phyloP scores from a whole-genome alignment of 2,329 filamentous ascomycete species.

The Fusarium tuaranense region DNA sequence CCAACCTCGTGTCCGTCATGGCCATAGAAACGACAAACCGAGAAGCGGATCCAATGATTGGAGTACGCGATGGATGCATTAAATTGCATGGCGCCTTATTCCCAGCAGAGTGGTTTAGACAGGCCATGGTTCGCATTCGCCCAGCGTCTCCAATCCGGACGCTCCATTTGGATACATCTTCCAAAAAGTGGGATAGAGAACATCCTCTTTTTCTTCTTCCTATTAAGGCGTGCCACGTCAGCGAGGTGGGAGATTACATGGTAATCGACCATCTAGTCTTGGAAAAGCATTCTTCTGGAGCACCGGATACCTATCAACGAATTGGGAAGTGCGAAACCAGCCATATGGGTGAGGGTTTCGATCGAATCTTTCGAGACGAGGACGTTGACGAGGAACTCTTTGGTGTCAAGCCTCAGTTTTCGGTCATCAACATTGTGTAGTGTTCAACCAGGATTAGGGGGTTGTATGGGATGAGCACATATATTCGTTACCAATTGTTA shows the following conservation, averaged over 20 bases:
- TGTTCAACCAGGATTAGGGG: neutral
- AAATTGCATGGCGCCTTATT: neutral
- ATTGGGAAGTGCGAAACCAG: neutral
- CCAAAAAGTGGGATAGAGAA: no score
- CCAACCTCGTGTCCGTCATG: neutral
- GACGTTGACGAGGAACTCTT: neutral
- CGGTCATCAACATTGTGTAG: neutral
- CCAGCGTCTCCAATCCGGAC: no score
- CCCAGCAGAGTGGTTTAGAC: neutral
- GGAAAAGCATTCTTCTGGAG: neutral
- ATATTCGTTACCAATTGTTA: neutral
- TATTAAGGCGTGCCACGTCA: no score
- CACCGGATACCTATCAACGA: neutral
- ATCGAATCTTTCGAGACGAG: neutral
- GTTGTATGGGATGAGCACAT: neutral
- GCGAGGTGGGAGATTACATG: no score
- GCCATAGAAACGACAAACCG: neutral
- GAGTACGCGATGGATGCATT: neutral
- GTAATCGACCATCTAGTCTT: neutral
- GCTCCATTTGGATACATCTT: neutral
- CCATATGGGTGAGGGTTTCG: neutral
- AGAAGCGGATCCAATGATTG: neutral
- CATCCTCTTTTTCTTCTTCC: neutral
- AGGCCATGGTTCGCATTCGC: neutral
- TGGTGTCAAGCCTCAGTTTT: neutral